These are phyloP conservation scores for Yarrowia keelungensis DNA, from an alignment of 805 yeast species.

Conservation along the genomic window DNA sequence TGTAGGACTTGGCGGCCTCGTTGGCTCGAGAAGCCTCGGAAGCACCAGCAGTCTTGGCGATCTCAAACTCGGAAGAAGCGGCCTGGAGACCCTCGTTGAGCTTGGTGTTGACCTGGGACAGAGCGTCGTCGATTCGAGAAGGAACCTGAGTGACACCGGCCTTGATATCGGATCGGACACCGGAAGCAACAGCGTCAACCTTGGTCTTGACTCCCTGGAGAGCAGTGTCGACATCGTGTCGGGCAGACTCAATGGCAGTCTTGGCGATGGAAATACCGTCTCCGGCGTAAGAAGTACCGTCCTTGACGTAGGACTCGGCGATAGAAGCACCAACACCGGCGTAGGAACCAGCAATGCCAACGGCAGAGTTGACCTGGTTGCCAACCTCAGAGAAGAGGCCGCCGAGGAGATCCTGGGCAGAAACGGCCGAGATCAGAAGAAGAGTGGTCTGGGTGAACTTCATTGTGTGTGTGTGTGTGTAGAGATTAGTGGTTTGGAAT, in stretches of 20 bases:
- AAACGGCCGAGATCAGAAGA: constrained; percentile 13
- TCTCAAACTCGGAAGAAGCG: constrained; percentile 28
- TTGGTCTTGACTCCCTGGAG: constrained; percentile 9
- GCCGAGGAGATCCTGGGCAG: constrained; percentile 28
- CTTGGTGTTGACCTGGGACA: constrained; percentile 26
- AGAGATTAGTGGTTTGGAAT: not conserved
- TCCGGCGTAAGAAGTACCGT: constrained; percentile 35
- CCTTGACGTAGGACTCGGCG: constrained; percentile 38
- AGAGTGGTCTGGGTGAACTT: constrained; percentile 32
- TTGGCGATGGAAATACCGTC: constrained; percentile 38
- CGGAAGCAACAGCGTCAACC: constrained; percentile 29
- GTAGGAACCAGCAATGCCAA: constrained; percentile 22
- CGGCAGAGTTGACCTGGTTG: constrained; percentile 32
- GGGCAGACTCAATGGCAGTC: constrained; percentile 37
- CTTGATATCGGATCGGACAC: constrained; percentile 27
- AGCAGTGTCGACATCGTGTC: constrained; percentile 34
- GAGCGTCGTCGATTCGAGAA: constrained; percentile 30
- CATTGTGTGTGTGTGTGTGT: constrained; percentile 19
- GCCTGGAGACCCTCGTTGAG: constrained; percentile 28
- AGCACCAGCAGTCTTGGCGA: constrained; percentile 37
- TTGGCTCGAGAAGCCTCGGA: constrained; percentile 26
- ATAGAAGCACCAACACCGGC: constrained; percentile 37
- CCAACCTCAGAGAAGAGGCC: constrained; percentile 32
- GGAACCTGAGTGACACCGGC: constrained; percentile 37
- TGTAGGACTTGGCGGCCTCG: constrained; percentile 33